Evolutionary conservation across 257 asterid species (phyloP).

Genomic region (Orobanche coerulescens): DNA sequence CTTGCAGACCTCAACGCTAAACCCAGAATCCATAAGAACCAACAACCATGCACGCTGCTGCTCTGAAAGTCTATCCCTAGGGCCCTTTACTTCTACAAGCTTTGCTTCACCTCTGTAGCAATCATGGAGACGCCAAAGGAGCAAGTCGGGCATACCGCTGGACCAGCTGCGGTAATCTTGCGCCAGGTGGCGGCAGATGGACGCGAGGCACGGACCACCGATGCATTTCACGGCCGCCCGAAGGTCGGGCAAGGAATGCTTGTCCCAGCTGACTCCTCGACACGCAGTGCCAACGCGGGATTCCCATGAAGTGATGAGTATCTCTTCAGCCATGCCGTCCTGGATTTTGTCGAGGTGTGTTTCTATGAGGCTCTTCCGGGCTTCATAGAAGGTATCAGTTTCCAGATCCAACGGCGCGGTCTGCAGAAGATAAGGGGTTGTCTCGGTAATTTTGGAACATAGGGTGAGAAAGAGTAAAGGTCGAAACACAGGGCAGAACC

Average conservation of each 20-base stretch:
- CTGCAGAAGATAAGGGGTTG: constrained; percentile 34
- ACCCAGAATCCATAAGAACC: constrained; percentile 71
- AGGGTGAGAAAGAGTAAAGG: not conserved
- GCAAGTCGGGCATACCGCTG: constrained; percentile 92
- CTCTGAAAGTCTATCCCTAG: constrained; percentile 83
- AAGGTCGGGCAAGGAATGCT: constrained; percentile 56
- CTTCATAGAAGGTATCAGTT: constrained; percentile 68
- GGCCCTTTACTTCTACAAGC: constrained; percentile 96
- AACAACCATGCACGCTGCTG: constrained; percentile 97
- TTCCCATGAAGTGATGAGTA: constrained; percentile 70
- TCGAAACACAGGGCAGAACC: too few species aligned
- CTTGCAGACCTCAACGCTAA: constrained; percentile 79
- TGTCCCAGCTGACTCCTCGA: constrained; percentile 89
- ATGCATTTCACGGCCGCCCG: constrained; percentile 83
- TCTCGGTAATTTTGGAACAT: not conserved
- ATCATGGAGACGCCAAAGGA: constrained; percentile 81
- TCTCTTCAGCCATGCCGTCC: constrained; percentile 81
- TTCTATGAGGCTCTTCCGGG: constrained; percentile 59
- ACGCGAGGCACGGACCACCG: constrained; percentile 64
- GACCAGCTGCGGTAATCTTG: constrained; percentile 95
- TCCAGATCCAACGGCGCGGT: constrained; percentile 91
- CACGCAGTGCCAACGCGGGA: constrained; percentile 60
- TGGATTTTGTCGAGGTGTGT: constrained; percentile 46
- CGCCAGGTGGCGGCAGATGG: constrained; percentile 73
- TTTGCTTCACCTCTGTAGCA: constrained; percentile 81